Base-by-base conservation (phyloP, 2,329 filamentous ascomycete species). In the Blumeria hordei region DNA sequence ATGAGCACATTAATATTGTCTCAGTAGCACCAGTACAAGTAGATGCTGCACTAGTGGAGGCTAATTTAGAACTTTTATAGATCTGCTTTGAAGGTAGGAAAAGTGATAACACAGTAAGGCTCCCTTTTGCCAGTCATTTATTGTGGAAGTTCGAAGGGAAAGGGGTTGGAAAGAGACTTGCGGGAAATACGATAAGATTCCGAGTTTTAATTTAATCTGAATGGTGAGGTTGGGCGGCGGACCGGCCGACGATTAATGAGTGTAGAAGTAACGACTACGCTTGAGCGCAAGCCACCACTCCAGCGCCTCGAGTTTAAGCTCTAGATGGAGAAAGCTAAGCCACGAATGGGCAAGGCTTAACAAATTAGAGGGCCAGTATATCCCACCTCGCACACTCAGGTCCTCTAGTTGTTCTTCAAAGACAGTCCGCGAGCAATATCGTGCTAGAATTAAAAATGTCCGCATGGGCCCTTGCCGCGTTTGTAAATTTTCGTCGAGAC, bases 401-500 rank as follows among this genome's bases (percentile, higher is more conserved):
- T 73, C 68, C 56, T 83, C 80, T 12, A 81, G 67, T 62, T 77
- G 73, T 66, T 84, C 80, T 59, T 78, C 68, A 59, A 80, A 77
- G 0, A 85, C 79, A 1, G 79, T 82, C 36, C 76, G 72, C 32
- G 77, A 74, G 66, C 80, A 83, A 67, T 84, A 84, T 36, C 78
- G 69, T 3, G 80, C 80, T 33, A 85, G 70, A 59, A 85, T 84
- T 64, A 84, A 69, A 62, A 84, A 84, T 12, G 71, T 75, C 51
- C 78, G 73, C 59, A 81, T 74, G 3, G 80, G 78, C 0, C 80
- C 80, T 58, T 77, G 75, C 6, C 76, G 74, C 0, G 85, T 92
- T 55, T 88, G 83, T 39, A 93, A 72, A 64, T 83, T 88, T 71
- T 98, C 92, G 66, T 98, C 92, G 16, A 98, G 75, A 62, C 83